Conservation (phyloP, 2,329 filamentous ascomycete species). For the Colletotrichum sp. region DNA sequence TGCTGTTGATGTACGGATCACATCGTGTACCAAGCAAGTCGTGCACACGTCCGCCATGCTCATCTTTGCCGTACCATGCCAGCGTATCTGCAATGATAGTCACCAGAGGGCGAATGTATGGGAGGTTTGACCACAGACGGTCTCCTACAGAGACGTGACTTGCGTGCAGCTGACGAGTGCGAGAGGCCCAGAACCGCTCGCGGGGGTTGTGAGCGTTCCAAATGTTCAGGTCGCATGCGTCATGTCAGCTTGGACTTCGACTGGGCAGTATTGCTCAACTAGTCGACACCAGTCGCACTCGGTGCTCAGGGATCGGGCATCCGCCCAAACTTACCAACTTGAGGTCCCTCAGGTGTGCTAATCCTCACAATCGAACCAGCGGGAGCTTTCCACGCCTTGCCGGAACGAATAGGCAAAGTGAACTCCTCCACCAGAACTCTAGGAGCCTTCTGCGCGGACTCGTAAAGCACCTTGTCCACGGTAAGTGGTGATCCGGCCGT, state of each 20-base stretch:
- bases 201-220: constrained; percentile 80
- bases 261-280: not conserved
- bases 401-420: constrained; percentile 75
- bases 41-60: constrained; percentile 72
- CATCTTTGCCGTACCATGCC: constrained; percentile 62
- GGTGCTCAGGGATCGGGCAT: not conserved
- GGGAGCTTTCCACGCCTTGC: constrained; percentile 73
- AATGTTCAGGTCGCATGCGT: constrained; percentile 75
- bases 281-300: not conserved
- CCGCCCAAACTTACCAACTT: constrained; percentile 60
- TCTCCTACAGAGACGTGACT: constrained; percentile 76
- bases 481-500: constrained; percentile 46
- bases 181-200: constrained; percentile 81
- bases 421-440: constrained; percentile 55
- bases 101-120: constrained; percentile 76
- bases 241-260: not conserved
- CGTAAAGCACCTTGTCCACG: constrained; percentile 58
- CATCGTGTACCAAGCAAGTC: constrained; percentile 84
- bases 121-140: constrained; percentile 78
- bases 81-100: constrained; percentile 76
- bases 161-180: constrained; percentile 79
- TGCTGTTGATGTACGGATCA: constrained; percentile 81
- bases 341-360: constrained; percentile 77
- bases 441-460: constrained; percentile 59
- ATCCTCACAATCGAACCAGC: constrained; percentile 74